Conservation (phyloP, 1,284 basidiomycete genomes). For the Xerocomus minutiporus region DNA sequence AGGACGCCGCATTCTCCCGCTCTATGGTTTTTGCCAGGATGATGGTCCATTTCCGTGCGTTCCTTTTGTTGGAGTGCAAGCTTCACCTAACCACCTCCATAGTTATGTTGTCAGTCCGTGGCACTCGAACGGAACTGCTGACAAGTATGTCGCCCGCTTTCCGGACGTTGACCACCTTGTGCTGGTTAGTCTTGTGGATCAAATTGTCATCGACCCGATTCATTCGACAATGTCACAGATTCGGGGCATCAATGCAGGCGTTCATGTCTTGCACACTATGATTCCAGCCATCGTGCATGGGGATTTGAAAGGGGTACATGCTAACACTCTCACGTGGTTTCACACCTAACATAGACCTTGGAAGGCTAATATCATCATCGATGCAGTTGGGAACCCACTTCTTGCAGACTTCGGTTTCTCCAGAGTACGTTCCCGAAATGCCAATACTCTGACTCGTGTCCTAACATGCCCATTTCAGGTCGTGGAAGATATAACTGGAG, state of each 20-base stretch:
- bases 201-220: neutral
- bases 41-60: conserved; percentile 52
- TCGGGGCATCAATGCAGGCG: conserved; percentile 42
- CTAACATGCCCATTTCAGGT: conserved; percentile 33
- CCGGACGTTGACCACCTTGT: conserved; percentile 38
- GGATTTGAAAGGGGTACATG: conserved; percentile 47
- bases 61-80: neutral
- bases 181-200: conserved; percentile 33
- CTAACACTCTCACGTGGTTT: neutral
- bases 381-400: conserved; percentile 43
- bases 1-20: conserved; percentile 50
- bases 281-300: conserved; percentile 49
- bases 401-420: conserved; percentile 59
- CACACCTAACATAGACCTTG: conserved; percentile 7
- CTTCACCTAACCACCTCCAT: neutral
- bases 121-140: conserved; percentile 49
- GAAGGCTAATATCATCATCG: conserved; percentile 51
- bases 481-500: conserved; percentile 51
- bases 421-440: conserved; percentile 32
- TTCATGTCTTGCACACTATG: conserved; percentile 48
- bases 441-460: neutral
- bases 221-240: conserved; percentile 33
- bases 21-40: conserved; percentile 50
- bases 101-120: conserved; percentile 57
- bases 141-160: conserved; percentile 42